phyloP scores from a whole-genome alignment of 139 green algal genomes.

The Volvox africanus region DNA sequence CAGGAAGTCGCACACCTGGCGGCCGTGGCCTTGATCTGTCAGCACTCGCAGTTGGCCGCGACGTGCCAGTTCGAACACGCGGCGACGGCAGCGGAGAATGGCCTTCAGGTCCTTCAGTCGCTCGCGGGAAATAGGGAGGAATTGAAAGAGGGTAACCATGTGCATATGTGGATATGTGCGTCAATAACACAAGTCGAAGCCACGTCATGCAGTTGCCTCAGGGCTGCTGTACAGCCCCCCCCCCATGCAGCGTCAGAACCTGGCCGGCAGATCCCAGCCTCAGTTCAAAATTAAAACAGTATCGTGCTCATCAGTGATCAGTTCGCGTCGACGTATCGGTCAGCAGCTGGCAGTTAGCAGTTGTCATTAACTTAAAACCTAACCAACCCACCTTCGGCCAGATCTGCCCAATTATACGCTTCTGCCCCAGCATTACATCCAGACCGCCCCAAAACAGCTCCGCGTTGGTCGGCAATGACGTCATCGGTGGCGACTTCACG shows the following conservation, averaged over 20 bases:
- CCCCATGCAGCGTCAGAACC: neutral
- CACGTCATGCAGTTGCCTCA: neutral
- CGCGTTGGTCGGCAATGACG: neutral
- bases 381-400: conserved; percentile 61
- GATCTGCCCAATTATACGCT: conserved; percentile 65
- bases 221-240: neutral
- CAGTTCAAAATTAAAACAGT: too few relatives aligned
- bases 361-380: too few relatives aligned
- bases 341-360: too few relatives aligned
- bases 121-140: neutral
- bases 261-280: neutral
- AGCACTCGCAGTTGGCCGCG: conserved; percentile 64
- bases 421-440: conserved; percentile 38
- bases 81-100: conserved; percentile 45
- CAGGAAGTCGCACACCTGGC: neutral
- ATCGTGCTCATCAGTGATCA: too few relatives aligned
- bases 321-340: too few relatives aligned
- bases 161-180: too few relatives aligned
- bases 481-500: neutral
- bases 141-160: neutral
- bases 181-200: neutral
- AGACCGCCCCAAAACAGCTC: conserved; percentile 70
- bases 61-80: conserved; percentile 60
- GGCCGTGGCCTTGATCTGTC: conserved; percentile 26
- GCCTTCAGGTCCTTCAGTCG: conserved; percentile 42